Conservation (phyloP, 148 eudicot genomes). For the Euryodendron excelsum region DNA sequence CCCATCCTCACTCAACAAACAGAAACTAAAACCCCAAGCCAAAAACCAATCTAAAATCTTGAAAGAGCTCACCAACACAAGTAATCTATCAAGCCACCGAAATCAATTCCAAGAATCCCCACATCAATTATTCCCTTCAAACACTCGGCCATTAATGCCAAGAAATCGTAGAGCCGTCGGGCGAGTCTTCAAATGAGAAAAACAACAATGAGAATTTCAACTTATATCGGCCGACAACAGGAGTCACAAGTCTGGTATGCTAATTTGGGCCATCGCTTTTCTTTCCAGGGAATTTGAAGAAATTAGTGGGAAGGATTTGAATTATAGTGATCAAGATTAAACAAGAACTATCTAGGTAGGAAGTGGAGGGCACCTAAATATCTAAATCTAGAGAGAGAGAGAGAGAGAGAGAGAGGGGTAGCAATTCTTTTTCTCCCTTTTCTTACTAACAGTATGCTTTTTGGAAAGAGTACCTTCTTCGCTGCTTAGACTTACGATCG, state of each 20-base stretch:
- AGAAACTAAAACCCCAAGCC: constrained; percentile 25
- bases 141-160: constrained; percentile 28
- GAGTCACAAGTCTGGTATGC: neutral
- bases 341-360: neutral
- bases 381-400: neutral
- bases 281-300: no score
- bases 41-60: constrained; percentile 23
- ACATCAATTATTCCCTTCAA: constrained; percentile 16
- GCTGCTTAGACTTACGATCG: constrained; percentile 7
- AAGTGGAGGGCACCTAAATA: neutral
- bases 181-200: constrained; percentile 19
- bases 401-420: neutral
- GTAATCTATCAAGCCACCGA: constrained; percentile 9
- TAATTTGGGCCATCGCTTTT: neutral
- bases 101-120: constrained; percentile 31
- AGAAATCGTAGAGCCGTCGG: constrained; percentile 15
- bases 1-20: constrained; percentile 53
- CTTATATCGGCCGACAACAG: constrained; percentile 64
- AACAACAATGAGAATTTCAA: constrained; percentile 24
- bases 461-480: constrained; percentile 18
- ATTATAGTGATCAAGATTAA: constrained; percentile 1
- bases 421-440: neutral
- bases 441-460: neutral
- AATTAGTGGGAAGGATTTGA: constrained; percentile 1
- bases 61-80: constrained; percentile 32